Conservation (phyloP, 2,329 filamentous ascomycete species). For the Claviceps fusiformis region DNA sequence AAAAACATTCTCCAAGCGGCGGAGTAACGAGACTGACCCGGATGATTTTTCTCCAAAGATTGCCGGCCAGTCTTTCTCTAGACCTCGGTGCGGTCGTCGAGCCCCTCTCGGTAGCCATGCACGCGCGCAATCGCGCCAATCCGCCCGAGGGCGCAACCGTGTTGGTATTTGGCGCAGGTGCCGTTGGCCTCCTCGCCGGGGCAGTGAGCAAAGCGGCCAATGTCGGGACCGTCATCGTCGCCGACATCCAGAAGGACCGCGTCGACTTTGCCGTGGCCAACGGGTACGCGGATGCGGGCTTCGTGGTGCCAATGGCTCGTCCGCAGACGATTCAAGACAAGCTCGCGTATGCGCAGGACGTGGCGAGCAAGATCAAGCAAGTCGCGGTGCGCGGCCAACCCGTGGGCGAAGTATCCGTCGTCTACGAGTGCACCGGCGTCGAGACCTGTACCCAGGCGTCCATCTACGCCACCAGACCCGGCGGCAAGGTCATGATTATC, state of each 20-base stretch:
- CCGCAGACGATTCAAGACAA: slow-evolving; percentile 39
- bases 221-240: slow-evolving; percentile 33
- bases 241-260: slow-evolving; percentile 43
- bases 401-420: slow-evolving; percentile 50
- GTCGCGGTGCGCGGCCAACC: slow-evolving; percentile 25
- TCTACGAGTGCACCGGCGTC: slow-evolving; percentile 70
- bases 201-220: slow-evolving; percentile 39
- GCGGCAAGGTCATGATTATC: slow-evolving; percentile 56
- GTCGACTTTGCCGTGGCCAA: slow-evolving; percentile 43
- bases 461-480: slow-evolving; percentile 56
- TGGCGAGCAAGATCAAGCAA: slow-evolving; percentile 30
- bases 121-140: slow-evolving; percentile 35
- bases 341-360: slow-evolving; percentile 34
- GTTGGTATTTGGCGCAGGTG: slow-evolving; percentile 46
- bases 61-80: slow-evolving; percentile 33
- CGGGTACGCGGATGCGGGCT: slow-evolving; percentile 39
- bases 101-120: slow-evolving; percentile 46
- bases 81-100: slow-evolving; percentile 45
- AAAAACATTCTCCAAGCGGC: no score
- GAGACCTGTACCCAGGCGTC: slow-evolving; percentile 62
- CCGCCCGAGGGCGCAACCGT: slow-evolving; percentile 27
- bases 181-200: slow-evolving; percentile 45
- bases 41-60: slow-evolving; percentile 14
- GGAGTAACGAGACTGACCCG: no score
- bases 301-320: slow-evolving; percentile 35